phyloP scores from a whole-genome alignment of 2,329 filamentous ascomycete species.

The Penicillium sp. region DNA sequence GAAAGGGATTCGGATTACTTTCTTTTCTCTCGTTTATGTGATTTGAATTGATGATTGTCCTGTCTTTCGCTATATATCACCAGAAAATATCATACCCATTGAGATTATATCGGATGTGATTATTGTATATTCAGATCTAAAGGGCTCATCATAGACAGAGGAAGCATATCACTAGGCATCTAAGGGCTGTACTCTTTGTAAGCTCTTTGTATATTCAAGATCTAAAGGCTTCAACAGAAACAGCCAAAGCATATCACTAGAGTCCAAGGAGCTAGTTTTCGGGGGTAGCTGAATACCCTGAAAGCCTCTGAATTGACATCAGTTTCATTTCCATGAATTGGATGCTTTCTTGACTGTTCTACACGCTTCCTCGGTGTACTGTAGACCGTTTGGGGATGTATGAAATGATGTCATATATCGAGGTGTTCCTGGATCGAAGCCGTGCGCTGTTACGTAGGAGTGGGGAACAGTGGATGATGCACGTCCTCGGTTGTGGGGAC shows the following conservation, averaged over 20 bases:
- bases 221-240: no score
- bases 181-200: no score
- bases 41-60: not conserved
- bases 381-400: not conserved
- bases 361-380: not conserved
- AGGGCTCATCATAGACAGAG: no score
- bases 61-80: not conserved
- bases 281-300: not conserved
- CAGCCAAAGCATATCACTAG: no score
- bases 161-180: no score
- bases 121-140: no score
- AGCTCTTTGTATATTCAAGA: no score
- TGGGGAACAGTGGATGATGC: constrained; percentile 1
- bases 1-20: not conserved
- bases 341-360: not conserved
- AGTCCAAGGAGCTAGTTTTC: not conserved
- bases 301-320: not conserved
- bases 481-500: constrained; percentile 3
- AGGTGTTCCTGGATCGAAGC: constrained; percentile 5
- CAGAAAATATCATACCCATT: not conserved
- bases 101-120: no score
- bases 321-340: not conserved
- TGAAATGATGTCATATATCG: constrained; percentile 5
- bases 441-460: constrained; percentile 12
- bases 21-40: not conserved